Evolutionary conservation across 164 flowering plant genomes (phyloP).

Genomic region (Annona cherimola): DNA sequence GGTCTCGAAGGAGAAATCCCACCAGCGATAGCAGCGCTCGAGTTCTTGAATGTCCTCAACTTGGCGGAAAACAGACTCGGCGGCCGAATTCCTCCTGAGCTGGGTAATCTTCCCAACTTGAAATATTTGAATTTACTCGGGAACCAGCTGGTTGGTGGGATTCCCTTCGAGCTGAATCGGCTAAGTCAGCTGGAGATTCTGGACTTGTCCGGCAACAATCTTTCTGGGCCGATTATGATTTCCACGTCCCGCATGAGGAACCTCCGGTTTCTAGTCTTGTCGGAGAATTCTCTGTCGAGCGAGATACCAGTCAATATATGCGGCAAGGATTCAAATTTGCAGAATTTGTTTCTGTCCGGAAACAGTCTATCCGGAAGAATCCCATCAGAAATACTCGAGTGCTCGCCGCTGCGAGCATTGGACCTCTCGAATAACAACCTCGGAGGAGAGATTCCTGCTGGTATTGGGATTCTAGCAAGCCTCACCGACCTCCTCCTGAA

Average conservation of each 20-base stretch:
- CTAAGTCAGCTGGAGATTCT: conserved; percentile 47
- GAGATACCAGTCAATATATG: conserved; percentile 49
- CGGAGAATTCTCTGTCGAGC: conserved; percentile 53
- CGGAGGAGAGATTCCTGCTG: conserved; percentile 49
- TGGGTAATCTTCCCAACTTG: conserved; percentile 45
- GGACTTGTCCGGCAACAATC: conserved; percentile 68
- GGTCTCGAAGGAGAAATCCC: conserved; percentile 64
- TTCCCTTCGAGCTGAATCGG: conserved; percentile 55
- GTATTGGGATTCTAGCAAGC: conserved; percentile 36
- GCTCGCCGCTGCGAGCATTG: conserved; percentile 55
- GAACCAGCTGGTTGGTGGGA: conserved; percentile 54
- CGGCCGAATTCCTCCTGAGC: conserved; percentile 61
- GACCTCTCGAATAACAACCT: conserved; percentile 70
- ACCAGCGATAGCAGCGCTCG: conserved; percentile 45
- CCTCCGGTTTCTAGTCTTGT: conserved; percentile 49
- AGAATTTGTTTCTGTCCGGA: conserved; percentile 41
- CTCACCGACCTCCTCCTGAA: conserved; percentile 70
- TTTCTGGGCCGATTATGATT: conserved; percentile 51
- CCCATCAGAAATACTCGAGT: conserved; percentile 47
- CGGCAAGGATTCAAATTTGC: conserved; percentile 36
- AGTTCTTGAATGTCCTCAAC: conserved; percentile 47
- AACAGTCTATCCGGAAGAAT: conserved; percentile 60
- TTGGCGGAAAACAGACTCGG: conserved; percentile 77
- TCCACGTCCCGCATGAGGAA: conserved; percentile 31
- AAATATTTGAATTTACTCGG: conserved; percentile 73